phyloP scores from a whole-genome alignment of 2,329 filamentous ascomycete species.

The Nemania sp. region DNA sequence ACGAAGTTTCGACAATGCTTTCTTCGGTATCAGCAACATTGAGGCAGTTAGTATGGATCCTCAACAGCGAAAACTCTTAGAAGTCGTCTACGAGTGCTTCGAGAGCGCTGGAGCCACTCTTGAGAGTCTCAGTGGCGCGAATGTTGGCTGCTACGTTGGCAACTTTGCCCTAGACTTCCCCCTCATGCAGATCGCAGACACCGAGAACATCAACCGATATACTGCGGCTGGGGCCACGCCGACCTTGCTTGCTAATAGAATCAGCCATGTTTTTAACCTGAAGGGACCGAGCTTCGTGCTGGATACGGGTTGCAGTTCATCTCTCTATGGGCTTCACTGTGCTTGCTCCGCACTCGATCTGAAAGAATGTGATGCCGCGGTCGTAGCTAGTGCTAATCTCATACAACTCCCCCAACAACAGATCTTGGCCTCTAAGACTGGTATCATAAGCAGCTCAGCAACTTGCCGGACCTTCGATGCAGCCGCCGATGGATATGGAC shows the following conservation, averaged over 20 bases:
- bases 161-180: constrained; percentile 34
- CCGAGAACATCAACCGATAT: constrained; percentile 32
- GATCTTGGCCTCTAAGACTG: constrained; percentile 26
- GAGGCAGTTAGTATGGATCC: constrained; percentile 5
- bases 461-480: background rate
- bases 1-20: constrained; percentile 14
- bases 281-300: constrained; percentile 41
- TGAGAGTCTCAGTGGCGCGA: background rate
- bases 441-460: background rate
- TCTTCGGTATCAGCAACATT: constrained; percentile 19
- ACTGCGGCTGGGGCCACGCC: constrained; percentile 32
- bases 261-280: constrained; percentile 39
- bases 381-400: constrained; percentile 34
- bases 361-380: constrained; percentile 30
- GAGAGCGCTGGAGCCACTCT: constrained; percentile 22
- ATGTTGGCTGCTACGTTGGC: constrained; percentile 30
- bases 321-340: constrained; percentile 30
- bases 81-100: constrained; percentile 42
- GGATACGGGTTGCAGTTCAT: constrained; percentile 42
- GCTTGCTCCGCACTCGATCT: constrained; percentile 25
- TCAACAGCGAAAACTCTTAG: constrained; percentile 39
- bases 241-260: constrained; percentile 29
- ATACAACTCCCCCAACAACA: constrained; percentile 30
- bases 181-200: constrained; percentile 28
- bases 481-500: background rate